Evolutionary conservation across 139 green algal genomes (phyloP).

Genomic region (Tetradesmus lagerheimii): DNA sequence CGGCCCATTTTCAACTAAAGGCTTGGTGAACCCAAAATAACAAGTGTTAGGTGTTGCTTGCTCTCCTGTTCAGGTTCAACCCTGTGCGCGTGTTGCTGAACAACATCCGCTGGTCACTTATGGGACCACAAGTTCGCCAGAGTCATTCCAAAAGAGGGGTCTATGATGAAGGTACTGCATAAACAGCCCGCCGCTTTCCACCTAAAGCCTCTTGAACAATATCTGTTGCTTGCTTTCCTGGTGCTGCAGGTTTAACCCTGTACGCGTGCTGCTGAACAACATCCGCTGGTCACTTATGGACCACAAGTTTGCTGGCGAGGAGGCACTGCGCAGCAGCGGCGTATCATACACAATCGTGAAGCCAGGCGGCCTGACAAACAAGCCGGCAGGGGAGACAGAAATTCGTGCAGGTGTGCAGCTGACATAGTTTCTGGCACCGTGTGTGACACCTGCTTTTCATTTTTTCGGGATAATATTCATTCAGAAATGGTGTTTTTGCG

Average conservation of each 20-base stretch:
- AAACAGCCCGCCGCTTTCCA: no score
- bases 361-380: conserved; percentile 63
- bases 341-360: conserved; percentile 74
- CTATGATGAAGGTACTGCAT: no score
- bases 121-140: conserved; percentile 79
- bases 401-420: conserved; percentile 43
- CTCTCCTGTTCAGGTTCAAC: conserved; percentile 72
- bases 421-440: no score
- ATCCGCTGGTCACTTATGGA: conserved; percentile 77
- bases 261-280: conserved; percentile 84
- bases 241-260: conserved; percentile 63
- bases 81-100: conserved; percentile 79
- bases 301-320: conserved; percentile 78
- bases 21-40: no score
- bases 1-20: no score
- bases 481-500: no score
- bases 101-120: conserved; percentile 75
- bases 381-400: conserved; percentile 34
- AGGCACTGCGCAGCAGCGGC: conserved; percentile 63
- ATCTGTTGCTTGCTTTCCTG: not conserved
- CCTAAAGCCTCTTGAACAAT: conserved; percentile 2
- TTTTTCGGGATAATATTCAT: no score
- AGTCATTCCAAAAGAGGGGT: no score
- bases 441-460: no score
- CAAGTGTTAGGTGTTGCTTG: no score